These are phyloP conservation scores for Darksidea phi DNA, from an alignment of 495 filamentous ascomycete species.

Conservation along the genomic window DNA sequence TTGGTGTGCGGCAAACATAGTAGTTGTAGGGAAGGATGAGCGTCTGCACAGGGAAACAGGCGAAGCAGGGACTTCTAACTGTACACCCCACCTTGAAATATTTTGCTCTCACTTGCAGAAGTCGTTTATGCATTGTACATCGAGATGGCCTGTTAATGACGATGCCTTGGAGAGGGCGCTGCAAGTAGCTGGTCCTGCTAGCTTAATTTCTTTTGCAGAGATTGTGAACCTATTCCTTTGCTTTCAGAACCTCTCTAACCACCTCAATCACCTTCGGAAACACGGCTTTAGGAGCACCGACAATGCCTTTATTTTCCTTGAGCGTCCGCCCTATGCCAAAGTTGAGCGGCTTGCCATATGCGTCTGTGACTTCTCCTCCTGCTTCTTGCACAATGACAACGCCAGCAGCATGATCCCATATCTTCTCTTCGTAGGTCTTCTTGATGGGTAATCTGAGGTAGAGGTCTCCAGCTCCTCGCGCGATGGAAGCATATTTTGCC, in stretches of 20 bases:
- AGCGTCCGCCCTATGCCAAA: conserved; percentile 86
- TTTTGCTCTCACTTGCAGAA: no score
- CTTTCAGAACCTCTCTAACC: conserved; percentile 74
- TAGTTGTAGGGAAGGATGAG: no score
- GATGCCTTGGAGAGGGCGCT: no score
- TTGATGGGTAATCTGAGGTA: conserved; percentile 84
- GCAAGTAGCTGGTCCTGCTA: no score
- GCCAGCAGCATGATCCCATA: conserved; percentile 99
- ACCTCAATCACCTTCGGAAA: conserved; percentile 76
- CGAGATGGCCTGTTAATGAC: no score
- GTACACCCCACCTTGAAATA: no score
- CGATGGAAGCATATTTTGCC: conserved; percentile 95
- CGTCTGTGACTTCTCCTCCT: conserved; percentile 87
- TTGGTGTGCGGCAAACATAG: no score
- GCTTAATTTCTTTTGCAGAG: no score
- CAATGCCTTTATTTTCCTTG: conserved; percentile 84
- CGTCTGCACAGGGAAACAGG: no score
- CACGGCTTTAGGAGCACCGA: conserved; percentile 75
- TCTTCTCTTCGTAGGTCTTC: conserved; percentile 94
- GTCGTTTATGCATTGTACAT: no score
- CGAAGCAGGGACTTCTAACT: no score
- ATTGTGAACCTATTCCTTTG: conserved; percentile 48
- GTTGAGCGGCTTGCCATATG: conserved; percentile 73
- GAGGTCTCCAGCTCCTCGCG: conserved; percentile 91
- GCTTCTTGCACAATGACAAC: conserved; percentile 93